A percentile compares a stretch with the other conserved stretches of the same genome.
Evolutionary conservation across 768 basidiomycete species (phyloP).

Genomic region (Rhodotorula taiwanensis): DNA sequence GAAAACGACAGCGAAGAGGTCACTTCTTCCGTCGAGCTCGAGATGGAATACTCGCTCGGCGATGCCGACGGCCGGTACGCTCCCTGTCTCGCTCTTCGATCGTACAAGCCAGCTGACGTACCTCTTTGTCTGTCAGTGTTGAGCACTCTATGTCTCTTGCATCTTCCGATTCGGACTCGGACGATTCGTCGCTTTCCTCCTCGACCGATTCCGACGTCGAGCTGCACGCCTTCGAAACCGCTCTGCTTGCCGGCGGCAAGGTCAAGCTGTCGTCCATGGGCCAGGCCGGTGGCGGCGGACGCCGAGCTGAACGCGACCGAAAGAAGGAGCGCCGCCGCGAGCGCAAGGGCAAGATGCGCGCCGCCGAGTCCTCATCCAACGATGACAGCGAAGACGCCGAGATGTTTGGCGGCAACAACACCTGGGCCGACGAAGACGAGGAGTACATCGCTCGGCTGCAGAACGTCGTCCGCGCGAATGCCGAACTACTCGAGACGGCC

Average conservation of each 20-base stretch:
- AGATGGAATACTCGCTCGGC: slow-evolving; percentile 28
- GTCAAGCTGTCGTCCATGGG: slow-evolving; percentile 25
- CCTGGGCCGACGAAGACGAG: slow-evolving; percentile 35
- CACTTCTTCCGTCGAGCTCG: slow-evolving; percentile 25
- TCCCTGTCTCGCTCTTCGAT: too few species aligned
- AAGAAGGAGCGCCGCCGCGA: slow-evolving; percentile 18
- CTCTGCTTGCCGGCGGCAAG: slow-evolving; percentile 23
- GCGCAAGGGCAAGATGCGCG: slow-evolving; percentile 32
- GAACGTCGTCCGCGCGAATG: slow-evolving; percentile 19
- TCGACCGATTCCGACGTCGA: slow-evolving; percentile 25
- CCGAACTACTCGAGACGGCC: slow-evolving; percentile 23
- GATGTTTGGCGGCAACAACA: slow-evolving; percentile 14
- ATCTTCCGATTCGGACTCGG: slow-evolving; percentile 6
- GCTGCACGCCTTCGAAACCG: slow-evolving; percentile 18
- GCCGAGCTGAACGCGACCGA: slow-evolving; percentile 14
- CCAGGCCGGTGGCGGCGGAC: not conserved
- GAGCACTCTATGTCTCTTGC: slow-evolving; percentile 26
- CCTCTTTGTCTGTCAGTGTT: not conserved
- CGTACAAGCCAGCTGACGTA: not conserved
- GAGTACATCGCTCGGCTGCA: slow-evolving; percentile 19
- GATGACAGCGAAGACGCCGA: slow-evolving; percentile 13
- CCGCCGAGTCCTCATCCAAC: slow-evolving; percentile 1
- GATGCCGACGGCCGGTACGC: slow-evolving; percentile 24
- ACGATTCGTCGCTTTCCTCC: slow-evolving; percentile 27
- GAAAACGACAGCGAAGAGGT: slow-evolving; percentile 28